Evolutionary conservation across 345 rosid genomes (phyloP).

Genomic region (Dipteronia dyeriana): DNA sequence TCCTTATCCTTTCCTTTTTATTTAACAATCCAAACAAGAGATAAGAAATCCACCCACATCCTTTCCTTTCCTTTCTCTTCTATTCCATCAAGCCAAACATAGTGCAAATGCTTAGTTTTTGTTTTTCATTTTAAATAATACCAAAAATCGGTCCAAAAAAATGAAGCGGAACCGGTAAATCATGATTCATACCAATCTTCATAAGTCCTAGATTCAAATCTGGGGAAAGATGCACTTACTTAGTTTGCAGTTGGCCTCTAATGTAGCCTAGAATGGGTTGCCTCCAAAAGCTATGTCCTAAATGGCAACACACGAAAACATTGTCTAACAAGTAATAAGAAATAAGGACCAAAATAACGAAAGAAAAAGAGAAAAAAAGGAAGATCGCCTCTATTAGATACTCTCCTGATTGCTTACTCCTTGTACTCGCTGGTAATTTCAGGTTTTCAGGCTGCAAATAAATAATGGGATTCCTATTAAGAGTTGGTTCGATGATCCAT

Average conservation of each 20-base stretch:
- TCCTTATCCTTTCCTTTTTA: too few relatives aligned
- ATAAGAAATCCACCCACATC: too few relatives aligned
- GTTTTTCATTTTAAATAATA: background rate
- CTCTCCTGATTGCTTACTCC: conserved; percentile 18
- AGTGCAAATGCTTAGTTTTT: background rate
- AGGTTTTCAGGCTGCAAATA: conserved; percentile 93
- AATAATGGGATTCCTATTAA: conserved; percentile 94
- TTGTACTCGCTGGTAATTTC: conserved; percentile 35
- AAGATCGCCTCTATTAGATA: background rate
- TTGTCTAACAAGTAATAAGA: background rate
- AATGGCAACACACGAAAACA: background rate
- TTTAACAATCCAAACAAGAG: too few relatives aligned
- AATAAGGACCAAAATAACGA: background rate
- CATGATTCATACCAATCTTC: background rate
- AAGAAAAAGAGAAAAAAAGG: background rate
- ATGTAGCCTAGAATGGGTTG: background rate
- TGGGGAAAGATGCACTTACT: background rate
- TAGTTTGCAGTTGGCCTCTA: background rate
- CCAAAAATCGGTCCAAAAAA: background rate
- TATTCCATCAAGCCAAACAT: too few relatives aligned
- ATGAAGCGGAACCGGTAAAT: background rate
- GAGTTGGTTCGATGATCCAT: conserved; percentile 95
- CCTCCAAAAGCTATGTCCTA: conserved; percentile 1
- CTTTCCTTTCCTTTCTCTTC: too few relatives aligned
- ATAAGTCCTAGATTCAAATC: background rate